Conservation (phyloP, 1,139 yeast species). For the Taiozyma sp. region DNA sequence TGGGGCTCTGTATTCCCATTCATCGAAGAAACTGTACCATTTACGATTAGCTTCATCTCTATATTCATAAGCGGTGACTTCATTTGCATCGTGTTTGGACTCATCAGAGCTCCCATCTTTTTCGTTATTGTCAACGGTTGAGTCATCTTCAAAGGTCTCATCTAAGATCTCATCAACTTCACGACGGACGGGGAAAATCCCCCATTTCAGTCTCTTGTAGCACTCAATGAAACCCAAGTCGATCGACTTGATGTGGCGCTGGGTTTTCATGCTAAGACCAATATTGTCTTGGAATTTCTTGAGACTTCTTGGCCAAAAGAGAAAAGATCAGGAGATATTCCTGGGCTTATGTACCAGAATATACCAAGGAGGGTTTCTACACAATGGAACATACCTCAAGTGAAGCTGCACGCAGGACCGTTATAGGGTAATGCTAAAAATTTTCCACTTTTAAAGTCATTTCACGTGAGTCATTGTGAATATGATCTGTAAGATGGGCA, state of each 20-base stretch:
- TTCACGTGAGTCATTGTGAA: background rate
- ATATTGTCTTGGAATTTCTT: background rate
- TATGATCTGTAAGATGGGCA: background rate
- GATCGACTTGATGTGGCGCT: background rate
- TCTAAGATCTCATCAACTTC: slow-evolving; percentile 3
- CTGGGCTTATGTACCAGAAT: too few species aligned
- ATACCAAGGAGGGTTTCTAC: background rate
- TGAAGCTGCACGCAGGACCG: background rate
- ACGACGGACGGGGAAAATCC: slow-evolving; percentile 3
- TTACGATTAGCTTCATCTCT: slow-evolving; percentile 58
- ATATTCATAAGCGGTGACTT: slow-evolving; percentile 32
- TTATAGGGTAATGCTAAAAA: background rate
- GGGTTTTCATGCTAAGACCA: background rate
- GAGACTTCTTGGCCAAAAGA: background rate
- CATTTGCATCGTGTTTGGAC: background rate
- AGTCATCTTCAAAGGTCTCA: background rate
- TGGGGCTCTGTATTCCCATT: slow-evolving; percentile 52
- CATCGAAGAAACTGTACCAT: slow-evolving; percentile 63
- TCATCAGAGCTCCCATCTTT: background rate
- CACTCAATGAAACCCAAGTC: background rate
- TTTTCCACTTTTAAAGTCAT: background rate
- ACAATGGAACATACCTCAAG: background rate
- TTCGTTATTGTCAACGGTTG: background rate
- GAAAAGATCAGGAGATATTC: background rate
- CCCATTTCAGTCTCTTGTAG: slow-evolving; percentile 3